Evolutionary conservation across 2,329 filamentous ascomycete genomes (phyloP).

Genomic region (Monilinia fructicola): DNA sequence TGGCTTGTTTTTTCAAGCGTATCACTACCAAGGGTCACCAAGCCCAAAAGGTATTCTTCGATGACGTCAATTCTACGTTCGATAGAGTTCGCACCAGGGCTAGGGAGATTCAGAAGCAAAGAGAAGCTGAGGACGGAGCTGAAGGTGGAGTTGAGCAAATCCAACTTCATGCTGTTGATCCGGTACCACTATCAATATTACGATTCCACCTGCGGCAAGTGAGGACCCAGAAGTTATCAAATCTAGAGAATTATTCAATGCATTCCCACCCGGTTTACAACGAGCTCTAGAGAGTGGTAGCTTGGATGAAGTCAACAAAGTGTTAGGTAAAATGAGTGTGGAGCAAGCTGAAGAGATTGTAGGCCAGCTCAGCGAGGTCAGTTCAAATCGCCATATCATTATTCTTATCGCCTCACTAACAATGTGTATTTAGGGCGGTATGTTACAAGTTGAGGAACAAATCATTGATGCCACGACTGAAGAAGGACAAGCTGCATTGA

Average conservation of each 20-base stretch:
- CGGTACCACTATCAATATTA: slow-evolving; percentile 86
- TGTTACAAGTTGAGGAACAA: slow-evolving; percentile 86
- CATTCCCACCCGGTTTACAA: slow-evolving; percentile 78
- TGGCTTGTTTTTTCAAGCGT: slow-evolving; percentile 92
- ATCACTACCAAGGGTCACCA: slow-evolving; percentile 88
- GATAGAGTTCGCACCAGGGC: slow-evolving; percentile 72
- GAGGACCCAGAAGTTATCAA: slow-evolving; percentile 63
- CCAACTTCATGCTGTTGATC: slow-evolving; percentile 93
- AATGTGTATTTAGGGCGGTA: slow-evolving; percentile 59
- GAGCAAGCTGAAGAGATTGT: slow-evolving; percentile 85
- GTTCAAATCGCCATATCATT: slow-evolving; percentile 32
- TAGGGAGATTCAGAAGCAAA: slow-evolving; percentile 48
- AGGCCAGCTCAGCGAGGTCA: slow-evolving; percentile 70
- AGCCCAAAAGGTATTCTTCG: slow-evolving; percentile 84
- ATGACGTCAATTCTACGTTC: slow-evolving; percentile 90
- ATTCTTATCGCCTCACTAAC: slow-evolving; percentile 11
- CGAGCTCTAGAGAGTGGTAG: slow-evolving; percentile 84
- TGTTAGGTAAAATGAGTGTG: slow-evolving; percentile 84
- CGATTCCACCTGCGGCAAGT: slow-evolving; percentile 68
- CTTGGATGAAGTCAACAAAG: slow-evolving; percentile 83
- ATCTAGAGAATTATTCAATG: slow-evolving; percentile 75
- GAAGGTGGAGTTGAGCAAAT: slow-evolving; percentile 85
- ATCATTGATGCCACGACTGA: slow-evolving; percentile 95
- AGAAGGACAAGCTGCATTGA: slow-evolving; percentile 74
- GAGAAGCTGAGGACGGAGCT: slow-evolving; percentile 55